These are phyloP conservation scores for Exidia glandulosa DNA, from an alignment of 768 basidiomycete species.

Conservation along the genomic window DNA sequence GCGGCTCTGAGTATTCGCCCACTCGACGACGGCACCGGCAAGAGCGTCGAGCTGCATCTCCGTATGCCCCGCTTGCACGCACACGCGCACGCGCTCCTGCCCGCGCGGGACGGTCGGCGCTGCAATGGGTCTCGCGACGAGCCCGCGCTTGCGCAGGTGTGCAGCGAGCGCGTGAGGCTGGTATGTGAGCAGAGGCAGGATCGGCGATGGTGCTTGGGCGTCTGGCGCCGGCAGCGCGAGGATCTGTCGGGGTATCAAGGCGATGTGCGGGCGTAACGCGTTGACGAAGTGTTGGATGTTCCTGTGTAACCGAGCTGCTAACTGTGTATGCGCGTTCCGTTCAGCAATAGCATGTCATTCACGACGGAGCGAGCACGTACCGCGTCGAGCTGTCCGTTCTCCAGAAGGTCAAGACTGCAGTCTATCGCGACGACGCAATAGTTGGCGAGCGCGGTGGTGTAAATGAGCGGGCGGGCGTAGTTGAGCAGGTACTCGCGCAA, in stretches of 20 bases:
- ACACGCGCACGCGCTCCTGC: conserved; percentile 76
- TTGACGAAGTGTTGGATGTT: conserved; percentile 21
- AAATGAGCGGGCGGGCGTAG: conserved; percentile 84
- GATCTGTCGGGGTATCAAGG: conserved; percentile 24
- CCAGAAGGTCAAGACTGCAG: conserved; percentile 70
- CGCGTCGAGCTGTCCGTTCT: conserved; percentile 49
- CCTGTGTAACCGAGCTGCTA: conserved; percentile 20
- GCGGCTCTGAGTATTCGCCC: too few relatives aligned
- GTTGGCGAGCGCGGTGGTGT: conserved; percentile 76
- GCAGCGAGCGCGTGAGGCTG: conserved; percentile 66
- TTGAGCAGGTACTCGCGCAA: conserved; percentile 82
- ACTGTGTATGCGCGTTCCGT: not conserved
- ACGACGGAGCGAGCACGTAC: conserved; percentile 25
- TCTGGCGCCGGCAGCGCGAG: conserved; percentile 11
- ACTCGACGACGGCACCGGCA: conserved; percentile 31
- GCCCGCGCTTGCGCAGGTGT: conserved; percentile 41
- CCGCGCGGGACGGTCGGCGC: conserved; percentile 89
- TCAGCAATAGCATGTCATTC: not conserved
- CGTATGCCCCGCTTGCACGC: conserved; percentile 72
- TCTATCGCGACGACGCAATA: conserved; percentile 66
- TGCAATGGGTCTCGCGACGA: conserved; percentile 59
- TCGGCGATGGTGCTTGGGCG: conserved; percentile 42
- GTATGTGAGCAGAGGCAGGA: conserved; percentile 74
- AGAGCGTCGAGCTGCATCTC: conserved; percentile 49
- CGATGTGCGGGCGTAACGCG: conserved; percentile 21